These are phyloP conservation scores for Hygrophila difformis DNA, from an alignment of 257 asterid genomes.

Conservation along the genomic window DNA sequence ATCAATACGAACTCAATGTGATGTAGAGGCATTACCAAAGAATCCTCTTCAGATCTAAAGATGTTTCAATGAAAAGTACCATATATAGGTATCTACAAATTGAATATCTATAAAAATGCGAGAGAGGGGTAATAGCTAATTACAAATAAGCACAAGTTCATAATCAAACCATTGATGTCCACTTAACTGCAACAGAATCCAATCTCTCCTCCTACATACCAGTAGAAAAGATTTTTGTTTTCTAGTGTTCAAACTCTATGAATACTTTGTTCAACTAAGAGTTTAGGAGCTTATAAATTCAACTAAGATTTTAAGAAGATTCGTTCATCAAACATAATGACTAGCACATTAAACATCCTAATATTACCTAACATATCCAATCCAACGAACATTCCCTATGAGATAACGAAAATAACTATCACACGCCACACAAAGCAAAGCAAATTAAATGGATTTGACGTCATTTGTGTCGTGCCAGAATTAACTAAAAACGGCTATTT, in stretches of 20 bases:
- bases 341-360: not conserved
- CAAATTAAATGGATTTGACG: too few species aligned
- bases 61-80: not conserved
- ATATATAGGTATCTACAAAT: not conserved
- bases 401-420: conserved; percentile 2
- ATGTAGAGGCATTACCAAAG: not conserved
- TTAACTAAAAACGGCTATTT: not conserved
- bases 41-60: not conserved
- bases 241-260: too few species aligned
- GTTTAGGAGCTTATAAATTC: too few species aligned
- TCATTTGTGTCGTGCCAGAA: not conserved
- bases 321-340: too few species aligned
- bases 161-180: too few species aligned
- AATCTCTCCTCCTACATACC: too few species aligned
- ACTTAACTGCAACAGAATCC: not conserved
- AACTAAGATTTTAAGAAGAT: not conserved
- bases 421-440: too few species aligned
- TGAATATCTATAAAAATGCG: not conserved
- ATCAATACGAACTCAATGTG: not conserved
- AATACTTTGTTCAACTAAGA: too few species aligned
- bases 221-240: too few species aligned
- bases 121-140: not conserved
- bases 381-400: conserved; percentile 1
- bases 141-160: too few species aligned
- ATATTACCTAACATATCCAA: not conserved